These are phyloP conservation scores for Aspergillus awamori DNA, from an alignment of 2,329 filamentous ascomycete species.

Conservation along the genomic window DNA sequence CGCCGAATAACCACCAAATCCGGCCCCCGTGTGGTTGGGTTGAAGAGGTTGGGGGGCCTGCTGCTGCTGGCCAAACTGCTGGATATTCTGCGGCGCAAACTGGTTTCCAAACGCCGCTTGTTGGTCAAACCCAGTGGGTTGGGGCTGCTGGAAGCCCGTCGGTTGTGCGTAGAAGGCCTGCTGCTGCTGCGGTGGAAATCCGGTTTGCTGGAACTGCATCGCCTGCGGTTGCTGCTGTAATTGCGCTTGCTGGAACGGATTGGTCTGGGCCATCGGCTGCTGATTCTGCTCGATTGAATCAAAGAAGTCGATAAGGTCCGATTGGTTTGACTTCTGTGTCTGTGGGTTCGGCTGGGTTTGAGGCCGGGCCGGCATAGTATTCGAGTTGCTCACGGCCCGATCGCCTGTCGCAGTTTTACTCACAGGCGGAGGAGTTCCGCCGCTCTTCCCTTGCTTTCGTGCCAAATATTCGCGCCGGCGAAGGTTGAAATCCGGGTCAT, in stretches of 20 bases:
- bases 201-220: constrained; percentile 45
- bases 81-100: constrained; percentile 34
- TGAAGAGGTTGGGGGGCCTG: constrained; percentile 55
- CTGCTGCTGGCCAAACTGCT: constrained; percentile 40
- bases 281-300: constrained; percentile 90
- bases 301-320: constrained; percentile 80
- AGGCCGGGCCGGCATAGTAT: constrained; percentile 27
- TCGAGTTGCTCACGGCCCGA: constrained; percentile 33
- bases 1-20: constrained; percentile 79
- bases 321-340: constrained; percentile 58
- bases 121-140: constrained; percentile 38
- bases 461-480: constrained; percentile 90
- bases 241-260: constrained; percentile 44
- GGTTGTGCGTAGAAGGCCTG: constrained; percentile 30
- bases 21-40: constrained; percentile 69
- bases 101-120: constrained; percentile 24
- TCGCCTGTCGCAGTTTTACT: constrained; percentile 20
- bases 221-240: constrained; percentile 32
- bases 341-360: constrained; percentile 35
- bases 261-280: constrained; percentile 62
- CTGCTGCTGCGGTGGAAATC: constrained; percentile 28
- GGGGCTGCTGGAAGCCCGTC: constrained; percentile 39
- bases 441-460: constrained; percentile 74
- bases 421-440: constrained; percentile 38
- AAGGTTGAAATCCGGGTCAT: constrained; percentile 92